These are phyloP conservation scores for Corynascus novoguineensis DNA, from an alignment of 495 filamentous ascomycete species.

Conservation along the genomic window DNA sequence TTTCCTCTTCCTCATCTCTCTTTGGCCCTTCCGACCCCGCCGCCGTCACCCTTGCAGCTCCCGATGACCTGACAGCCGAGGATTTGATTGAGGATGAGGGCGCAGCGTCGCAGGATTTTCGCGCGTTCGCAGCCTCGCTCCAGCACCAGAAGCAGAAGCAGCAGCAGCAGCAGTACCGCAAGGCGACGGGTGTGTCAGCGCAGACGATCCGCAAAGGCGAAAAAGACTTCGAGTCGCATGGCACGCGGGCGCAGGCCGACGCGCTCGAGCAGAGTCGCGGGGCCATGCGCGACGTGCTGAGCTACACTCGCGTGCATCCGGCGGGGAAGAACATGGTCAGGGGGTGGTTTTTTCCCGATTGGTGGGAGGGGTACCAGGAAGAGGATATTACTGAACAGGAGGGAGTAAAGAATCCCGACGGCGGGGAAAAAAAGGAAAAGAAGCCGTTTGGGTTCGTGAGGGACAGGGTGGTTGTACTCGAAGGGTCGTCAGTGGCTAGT, in stretches of 20 bases:
- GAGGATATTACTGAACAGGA: slow-evolving; percentile 27
- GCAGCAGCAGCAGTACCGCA: slow-evolving; percentile 44
- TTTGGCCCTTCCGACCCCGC: not conserved
- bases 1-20: not conserved
- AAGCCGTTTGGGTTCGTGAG: slow-evolving; percentile 35
- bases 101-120: slow-evolving; percentile 66
- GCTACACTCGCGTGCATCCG: slow-evolving; percentile 60
- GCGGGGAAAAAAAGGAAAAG: slow-evolving; percentile 19
- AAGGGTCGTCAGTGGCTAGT: slow-evolving; percentile 38
- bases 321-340: slow-evolving; percentile 36
- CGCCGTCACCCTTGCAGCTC: slow-evolving; percentile 6
- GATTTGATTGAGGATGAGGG: slow-evolving; percentile 67
- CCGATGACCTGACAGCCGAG: slow-evolving; percentile 30
- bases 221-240: slow-evolving; percentile 95
- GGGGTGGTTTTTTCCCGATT: slow-evolving; percentile 52
- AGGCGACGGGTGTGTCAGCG: slow-evolving; percentile 35
- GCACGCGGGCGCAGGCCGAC: slow-evolving; percentile 69
- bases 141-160: slow-evolving; percentile 34
- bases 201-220: slow-evolving; percentile 57
- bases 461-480: slow-evolving; percentile 47
- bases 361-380: slow-evolving; percentile 35
- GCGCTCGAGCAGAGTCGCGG: slow-evolving; percentile 72
- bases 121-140: slow-evolving; percentile 17
- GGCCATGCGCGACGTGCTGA: slow-evolving; percentile 86
- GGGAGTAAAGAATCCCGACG: slow-evolving; percentile 16